Base-by-base conservation (phyloP, 2,329 filamentous ascomycete species). In the Aspergillus japonicus region DNA sequence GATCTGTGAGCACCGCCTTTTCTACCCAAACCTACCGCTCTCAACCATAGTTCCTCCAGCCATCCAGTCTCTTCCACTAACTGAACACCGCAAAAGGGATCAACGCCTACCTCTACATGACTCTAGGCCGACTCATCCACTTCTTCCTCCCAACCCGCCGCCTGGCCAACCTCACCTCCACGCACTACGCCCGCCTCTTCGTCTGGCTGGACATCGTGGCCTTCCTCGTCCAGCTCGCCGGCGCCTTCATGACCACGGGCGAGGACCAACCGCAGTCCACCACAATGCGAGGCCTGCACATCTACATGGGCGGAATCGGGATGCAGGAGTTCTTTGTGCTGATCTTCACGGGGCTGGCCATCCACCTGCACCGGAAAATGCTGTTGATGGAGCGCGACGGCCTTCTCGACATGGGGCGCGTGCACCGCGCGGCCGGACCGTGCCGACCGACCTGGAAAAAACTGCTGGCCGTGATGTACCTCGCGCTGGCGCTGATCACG, bases 221-320 rank as follows among this genome's bases (percentile, higher is more conserved):
- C 6, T 83, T 82, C 64, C 31, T 82, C 19, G 68, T 82, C 10
- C 80, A 83, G 61, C 70, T 69, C n/a, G 69, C 63, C 4, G 80
- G 77, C 23, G 79, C 73, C 16, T 59, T 60, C 47, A 78, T 79
- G 65, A 68, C 76, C 26, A 67, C 67, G 0, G 68, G 71, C 0
- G 69, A 66, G 5, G 63, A 64, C 3, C 64, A 61, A 2, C 60
- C 68, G 2, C 62, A 67, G 0, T 64, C 65, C 10, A 65, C 70
- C 1, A 70, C 75, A 50, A 69, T 73, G 61, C 60, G 69, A 1
- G 80, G 80, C 1, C 63, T 82, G 14, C 75, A 83, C 64, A 79
- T 83, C 59, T 85, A 84, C 69, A 85, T 83, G 80, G 81, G 78
- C 10, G 82, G 82, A 0, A 81, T 85, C 14, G 81, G 78, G 0